These are phyloP conservation scores for Astragalus membranaceus DNA, from an alignment of 306 rosid species.

Conservation along the genomic window DNA sequence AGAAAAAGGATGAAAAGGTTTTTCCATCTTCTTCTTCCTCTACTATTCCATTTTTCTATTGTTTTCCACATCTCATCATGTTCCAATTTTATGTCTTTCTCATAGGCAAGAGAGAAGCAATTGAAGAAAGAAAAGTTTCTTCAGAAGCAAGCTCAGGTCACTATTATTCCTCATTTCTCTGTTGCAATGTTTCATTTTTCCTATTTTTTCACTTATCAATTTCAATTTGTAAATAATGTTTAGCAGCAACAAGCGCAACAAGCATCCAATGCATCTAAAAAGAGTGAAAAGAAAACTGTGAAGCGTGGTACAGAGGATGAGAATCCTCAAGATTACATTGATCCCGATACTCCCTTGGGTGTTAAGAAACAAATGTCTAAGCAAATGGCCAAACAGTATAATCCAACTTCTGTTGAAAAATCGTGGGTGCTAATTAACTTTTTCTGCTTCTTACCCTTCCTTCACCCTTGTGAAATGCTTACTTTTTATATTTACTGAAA, in stretches of 20 bases:
- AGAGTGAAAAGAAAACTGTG: slow-evolving; percentile 65
- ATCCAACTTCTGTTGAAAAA: slow-evolving; percentile 70
- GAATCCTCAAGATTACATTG: slow-evolving; percentile 62
- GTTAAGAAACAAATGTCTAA: slow-evolving; percentile 63
- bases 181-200: background rate
- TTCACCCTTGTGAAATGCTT: slow-evolving; percentile 2
- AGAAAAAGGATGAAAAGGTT: slow-evolving; percentile 92
- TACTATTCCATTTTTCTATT: too few species aligned
- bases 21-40: background rate
- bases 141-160: slow-evolving; percentile 76
- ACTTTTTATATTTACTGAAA: slow-evolving; percentile 18
- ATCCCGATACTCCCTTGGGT: slow-evolving; percentile 71
- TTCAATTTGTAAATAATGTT: background rate
- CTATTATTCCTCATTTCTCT: background rate
- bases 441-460: background rate
- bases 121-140: slow-evolving; percentile 70
- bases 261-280: slow-evolving; percentile 51
- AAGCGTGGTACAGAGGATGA: slow-evolving; percentile 69
- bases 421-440: slow-evolving; percentile 46
- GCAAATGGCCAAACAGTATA: slow-evolving; percentile 80
- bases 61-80: background rate
- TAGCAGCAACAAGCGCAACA: slow-evolving; percentile 83
- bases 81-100: slow-evolving; percentile 6
- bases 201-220: background rate
- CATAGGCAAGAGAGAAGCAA: slow-evolving; percentile 88